These are phyloP conservation scores for Polysphondylium violaceum DNA, from an alignment of 78 protist genomes.

Conservation along the genomic window DNA sequence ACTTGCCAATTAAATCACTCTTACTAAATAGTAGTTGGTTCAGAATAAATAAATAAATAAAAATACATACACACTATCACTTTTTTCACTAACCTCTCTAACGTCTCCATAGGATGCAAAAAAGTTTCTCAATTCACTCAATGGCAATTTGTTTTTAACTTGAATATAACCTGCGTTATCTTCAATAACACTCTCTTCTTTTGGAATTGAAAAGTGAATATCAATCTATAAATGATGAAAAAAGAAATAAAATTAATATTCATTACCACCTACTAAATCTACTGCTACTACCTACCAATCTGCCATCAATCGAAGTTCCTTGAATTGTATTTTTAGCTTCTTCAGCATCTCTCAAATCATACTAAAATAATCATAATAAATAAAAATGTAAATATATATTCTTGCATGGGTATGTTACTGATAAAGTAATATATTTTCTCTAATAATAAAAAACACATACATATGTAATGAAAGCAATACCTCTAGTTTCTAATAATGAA, in stretches of 20 bases:
- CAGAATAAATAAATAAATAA: background rate
- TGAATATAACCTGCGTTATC: conserved; percentile 64
- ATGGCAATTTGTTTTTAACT: conserved; percentile 29
- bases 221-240: conserved; percentile 16
- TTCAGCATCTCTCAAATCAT: conserved; percentile 77
- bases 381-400: background rate
- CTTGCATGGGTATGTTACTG: background rate
- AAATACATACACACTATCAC: conserved; percentile 47
- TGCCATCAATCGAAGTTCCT: conserved; percentile 17
- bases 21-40: background rate
- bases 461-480: conserved; percentile 78
- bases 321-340: conserved; percentile 62
- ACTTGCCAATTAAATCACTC: no score
- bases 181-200: conserved; percentile 49
- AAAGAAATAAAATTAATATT: no score
- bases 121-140: conserved; percentile 42
- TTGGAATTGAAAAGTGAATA: conserved; percentile 79
- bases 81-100: conserved; percentile 49
- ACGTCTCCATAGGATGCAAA: conserved; percentile 62
- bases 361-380: conserved; percentile 41
- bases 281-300: conserved; percentile 20
- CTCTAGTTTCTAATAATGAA: conserved; percentile 63
- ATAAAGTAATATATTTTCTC: background rate
- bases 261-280: no score
- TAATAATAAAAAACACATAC: conserved; percentile 29